Evolutionary conservation across 176 grass and related monocot genomes (phyloP), one percentile per base, ranked within the genome.

Genomic region (Oropetium thomaeum): DNA sequence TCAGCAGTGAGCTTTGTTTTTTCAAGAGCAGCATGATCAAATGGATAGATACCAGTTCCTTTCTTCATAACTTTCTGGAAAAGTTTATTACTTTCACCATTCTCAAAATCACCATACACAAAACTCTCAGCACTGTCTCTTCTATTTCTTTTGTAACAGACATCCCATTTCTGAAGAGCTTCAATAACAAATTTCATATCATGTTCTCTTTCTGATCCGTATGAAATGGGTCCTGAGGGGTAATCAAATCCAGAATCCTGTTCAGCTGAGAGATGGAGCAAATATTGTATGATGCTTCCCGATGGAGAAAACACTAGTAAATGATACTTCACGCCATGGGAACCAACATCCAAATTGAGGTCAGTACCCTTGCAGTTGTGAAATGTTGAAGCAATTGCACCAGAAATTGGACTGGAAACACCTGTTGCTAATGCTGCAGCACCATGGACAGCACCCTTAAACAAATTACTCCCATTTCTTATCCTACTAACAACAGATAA

Each of bases 151-250:
- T 94, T 98, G 62, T 92, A 82, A 79, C 96, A 94, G 62, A 98
- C 76, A 85, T 98, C 96, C 96, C 96, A 98, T 52, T 98, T 98
- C 59, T 98, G 91, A 86, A 98, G 80, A 64, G 96, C 86, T 63
- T 94, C 91, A 29, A 98, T 86, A 59, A 94, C 84, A 66, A 88
- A 98, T 55, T 78, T 82, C 44, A 70, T 87, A 77, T 89, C 84
- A 72, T 79, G 74, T 61, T 89, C 88, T 67, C 67, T 87, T 74
- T 87, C 76, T 35, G 65, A 62, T 33, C 62, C 78, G 57, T 93
- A 72, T 71, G 90, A 47, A 76, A 87, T 27, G 20, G 81, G 51
- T 57, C 65, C 58, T 12, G 62, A 62, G 12, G 84, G 79, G 65
- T 73, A 73, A 75, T 93, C 78, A 38, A 79, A 78, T 65, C 76